These are phyloP conservation scores for Escovopsis sp. DNA, from an alignment of 2,329 filamentous ascomycete genomes.

Conservation along the genomic window DNA sequence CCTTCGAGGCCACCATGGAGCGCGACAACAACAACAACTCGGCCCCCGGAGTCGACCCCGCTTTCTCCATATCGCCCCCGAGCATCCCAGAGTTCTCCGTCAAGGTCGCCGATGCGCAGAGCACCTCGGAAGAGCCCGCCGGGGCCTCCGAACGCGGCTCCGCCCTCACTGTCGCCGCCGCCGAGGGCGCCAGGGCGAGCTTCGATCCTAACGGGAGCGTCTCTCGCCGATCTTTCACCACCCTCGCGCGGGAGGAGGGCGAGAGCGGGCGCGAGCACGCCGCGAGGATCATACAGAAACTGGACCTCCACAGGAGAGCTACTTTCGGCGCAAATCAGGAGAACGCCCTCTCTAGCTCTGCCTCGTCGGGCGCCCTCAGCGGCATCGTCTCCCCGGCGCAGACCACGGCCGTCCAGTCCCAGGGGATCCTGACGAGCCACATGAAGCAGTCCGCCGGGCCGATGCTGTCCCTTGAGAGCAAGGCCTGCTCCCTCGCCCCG, in stretches of 20 bases:
- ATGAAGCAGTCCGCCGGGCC: slow-evolving; percentile 16
- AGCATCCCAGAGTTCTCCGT: slow-evolving; percentile 83
- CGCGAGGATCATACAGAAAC: slow-evolving; percentile 78
- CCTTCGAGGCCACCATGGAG: slow-evolving; percentile 58
- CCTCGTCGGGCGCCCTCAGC: slow-evolving; percentile 54
- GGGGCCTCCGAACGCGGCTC: slow-evolving; percentile 47
- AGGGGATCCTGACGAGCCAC: slow-evolving; percentile 17
- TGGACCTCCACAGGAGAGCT: slow-evolving; percentile 75
- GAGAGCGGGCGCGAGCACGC: slow-evolving; percentile 70
- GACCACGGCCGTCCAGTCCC: slow-evolving; percentile 44
- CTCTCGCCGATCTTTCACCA: slow-evolving; percentile 42
- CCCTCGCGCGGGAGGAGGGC: slow-evolving; percentile 48
- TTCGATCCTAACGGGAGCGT: slow-evolving; percentile 47
- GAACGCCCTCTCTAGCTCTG: slow-evolving; percentile 20
- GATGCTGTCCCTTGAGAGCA: slow-evolving; percentile 28
- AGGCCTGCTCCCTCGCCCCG: slow-evolving; percentile 57
- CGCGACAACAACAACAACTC: slow-evolving; percentile 26
- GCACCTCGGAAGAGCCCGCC: slow-evolving; percentile 34
- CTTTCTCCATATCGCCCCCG: slow-evolving; percentile 84
- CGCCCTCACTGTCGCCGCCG: slow-evolving; percentile 48
- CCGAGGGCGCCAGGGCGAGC: slow-evolving; percentile 50
- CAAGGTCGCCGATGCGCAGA: slow-evolving; percentile 54
- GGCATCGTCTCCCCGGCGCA: slow-evolving; percentile 77
- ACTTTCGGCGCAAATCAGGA: slow-evolving; percentile 37
- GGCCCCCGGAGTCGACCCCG: slow-evolving; percentile 46